Percentiles rank a stretch among this genome's conserved stretches.
Conservation (phyloP, 2,329 filamentous ascomycete genomes). For the Thelonectria olida region DNA sequence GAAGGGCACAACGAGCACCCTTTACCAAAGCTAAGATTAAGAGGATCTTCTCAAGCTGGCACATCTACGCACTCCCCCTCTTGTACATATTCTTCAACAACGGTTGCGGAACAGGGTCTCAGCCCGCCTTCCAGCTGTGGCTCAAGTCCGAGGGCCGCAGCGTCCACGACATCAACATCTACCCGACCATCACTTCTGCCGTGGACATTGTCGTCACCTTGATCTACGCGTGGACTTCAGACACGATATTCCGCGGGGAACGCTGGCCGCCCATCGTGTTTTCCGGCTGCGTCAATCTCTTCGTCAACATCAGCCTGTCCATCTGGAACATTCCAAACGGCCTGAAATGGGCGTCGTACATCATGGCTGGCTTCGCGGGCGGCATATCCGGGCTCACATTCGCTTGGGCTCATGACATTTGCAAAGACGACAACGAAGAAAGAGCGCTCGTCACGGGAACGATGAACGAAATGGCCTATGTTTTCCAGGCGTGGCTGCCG, state of each 20-base stretch:
- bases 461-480: conserved; percentile 77
- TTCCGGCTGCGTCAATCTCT: conserved; percentile 52
- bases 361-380: conserved; percentile 60
- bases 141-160: conserved; percentile 54
- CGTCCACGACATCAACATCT: conserved; percentile 55
- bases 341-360: conserved; percentile 71
- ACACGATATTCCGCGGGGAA: conserved; percentile 64
- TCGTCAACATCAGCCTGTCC: conserved; percentile 50
- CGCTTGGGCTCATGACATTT: conserved; percentile 61
- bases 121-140: conserved; percentile 65
- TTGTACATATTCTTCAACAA: conserved; percentile 74
- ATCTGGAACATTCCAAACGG: conserved; percentile 56
- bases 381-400: conserved; percentile 56
- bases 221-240: conserved; percentile 72
- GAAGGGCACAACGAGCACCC: conserved; percentile 50
- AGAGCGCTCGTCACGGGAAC: conserved; percentile 70
- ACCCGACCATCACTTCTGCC: conserved; percentile 67
- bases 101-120: conserved; percentile 53
- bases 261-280: conserved; percentile 73
- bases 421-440: conserved; percentile 67
- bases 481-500: conserved; percentile 75
- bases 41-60: conserved; percentile 71
- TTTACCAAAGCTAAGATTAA: conserved; percentile 60
- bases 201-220: conserved; percentile 66
- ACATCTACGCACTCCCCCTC: conserved; percentile 66